phyloP scores from a whole-genome alignment of 306 rosid genomes.

The Quercus wislizeni region DNA sequence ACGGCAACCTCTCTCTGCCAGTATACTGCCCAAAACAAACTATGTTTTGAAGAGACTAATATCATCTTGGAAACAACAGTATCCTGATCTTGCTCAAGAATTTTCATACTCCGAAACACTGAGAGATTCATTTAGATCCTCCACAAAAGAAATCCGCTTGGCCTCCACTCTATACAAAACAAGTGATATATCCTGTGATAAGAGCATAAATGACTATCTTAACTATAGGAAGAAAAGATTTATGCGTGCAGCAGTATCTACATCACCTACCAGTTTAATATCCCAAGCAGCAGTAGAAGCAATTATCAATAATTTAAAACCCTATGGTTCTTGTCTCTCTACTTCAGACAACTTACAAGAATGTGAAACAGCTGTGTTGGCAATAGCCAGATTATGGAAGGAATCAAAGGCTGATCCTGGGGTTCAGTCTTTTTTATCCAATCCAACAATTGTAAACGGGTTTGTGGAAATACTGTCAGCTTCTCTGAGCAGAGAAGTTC shows the following conservation, averaged over 20 bases:
- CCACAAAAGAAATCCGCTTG: constrained; percentile 35
- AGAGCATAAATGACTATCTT: constrained; percentile 37
- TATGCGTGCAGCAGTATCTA: constrained; percentile 30
- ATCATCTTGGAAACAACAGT: constrained; percentile 84
- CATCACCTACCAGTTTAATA: constrained; percentile 80
- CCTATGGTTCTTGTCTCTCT: constrained; percentile 65
- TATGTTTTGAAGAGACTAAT: constrained; percentile 89
- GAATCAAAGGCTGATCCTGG: constrained; percentile 74
- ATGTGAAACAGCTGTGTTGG: constrained; percentile 72
- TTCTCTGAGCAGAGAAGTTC: constrained; percentile 61
- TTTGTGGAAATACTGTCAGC: constrained; percentile 80
- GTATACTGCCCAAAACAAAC: constrained; percentile 72
- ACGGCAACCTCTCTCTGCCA: constrained; percentile 67
- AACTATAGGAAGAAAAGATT: constrained; percentile 63
- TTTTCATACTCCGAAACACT: constrained; percentile 52
- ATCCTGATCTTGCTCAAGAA: constrained; percentile 75
- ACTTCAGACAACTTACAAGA: constrained; percentile 72
- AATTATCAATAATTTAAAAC: constrained; percentile 63
- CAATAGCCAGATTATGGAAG: constrained; percentile 69
- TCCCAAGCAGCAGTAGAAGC: constrained; percentile 83
- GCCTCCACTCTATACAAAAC: constrained; percentile 36
- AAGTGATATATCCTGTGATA: constrained; percentile 33
- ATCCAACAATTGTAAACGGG: constrained; percentile 69
- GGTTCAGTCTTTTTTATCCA: constrained; percentile 64
- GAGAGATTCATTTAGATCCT: constrained; percentile 39